phyloP scores from a whole-genome alignment of 306 rosid species.

The Cicer arietinum region DNA sequence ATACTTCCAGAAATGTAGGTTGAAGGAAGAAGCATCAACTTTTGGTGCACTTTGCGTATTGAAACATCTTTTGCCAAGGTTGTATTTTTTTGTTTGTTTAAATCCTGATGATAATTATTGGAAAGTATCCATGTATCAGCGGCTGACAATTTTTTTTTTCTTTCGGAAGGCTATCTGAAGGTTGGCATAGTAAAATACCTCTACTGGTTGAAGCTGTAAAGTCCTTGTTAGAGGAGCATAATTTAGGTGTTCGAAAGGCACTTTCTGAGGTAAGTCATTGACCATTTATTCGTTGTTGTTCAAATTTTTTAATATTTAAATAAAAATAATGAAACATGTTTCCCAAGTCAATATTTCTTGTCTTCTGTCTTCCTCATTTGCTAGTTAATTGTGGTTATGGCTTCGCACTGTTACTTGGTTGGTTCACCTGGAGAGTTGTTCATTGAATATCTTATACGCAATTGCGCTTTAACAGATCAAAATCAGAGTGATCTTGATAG shows the following conservation, averaged over 20 bases:
- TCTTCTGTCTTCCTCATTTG: conserved; percentile 40
- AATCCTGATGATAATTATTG: conserved; percentile 30
- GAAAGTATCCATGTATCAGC: conserved; percentile 40
- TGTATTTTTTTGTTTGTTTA: conserved; percentile 19
- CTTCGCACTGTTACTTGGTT: conserved; percentile 92
- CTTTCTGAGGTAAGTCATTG: conserved; percentile 74
- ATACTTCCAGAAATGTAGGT: conserved; percentile 77
- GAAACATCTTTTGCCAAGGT: conserved; percentile 98
- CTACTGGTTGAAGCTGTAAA: conserved; percentile 79
- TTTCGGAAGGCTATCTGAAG: conserved; percentile 78
- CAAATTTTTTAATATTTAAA: background rate
- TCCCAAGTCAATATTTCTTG: conserved; percentile 19
- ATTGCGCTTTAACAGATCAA: conserved; percentile 76
- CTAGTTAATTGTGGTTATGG: conserved; percentile 96
- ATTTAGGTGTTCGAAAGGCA: conserved; percentile 76
- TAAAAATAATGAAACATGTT: conserved; percentile 16
- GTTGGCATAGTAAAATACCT: conserved; percentile 85
- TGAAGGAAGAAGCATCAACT: conserved; percentile 85
- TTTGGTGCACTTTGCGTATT: conserved; percentile 83
- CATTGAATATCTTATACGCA: conserved; percentile 86
- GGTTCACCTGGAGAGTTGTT: conserved; percentile 94
- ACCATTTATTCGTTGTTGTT: conserved; percentile 17
- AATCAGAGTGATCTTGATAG: conserved; percentile 55
- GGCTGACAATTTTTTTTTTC: conserved; percentile 44
- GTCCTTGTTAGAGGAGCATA: conserved; percentile 80